phyloP scores from a whole-genome alignment of 1,139 yeast species.

The Blastobotrys illinoisensis region DNA sequence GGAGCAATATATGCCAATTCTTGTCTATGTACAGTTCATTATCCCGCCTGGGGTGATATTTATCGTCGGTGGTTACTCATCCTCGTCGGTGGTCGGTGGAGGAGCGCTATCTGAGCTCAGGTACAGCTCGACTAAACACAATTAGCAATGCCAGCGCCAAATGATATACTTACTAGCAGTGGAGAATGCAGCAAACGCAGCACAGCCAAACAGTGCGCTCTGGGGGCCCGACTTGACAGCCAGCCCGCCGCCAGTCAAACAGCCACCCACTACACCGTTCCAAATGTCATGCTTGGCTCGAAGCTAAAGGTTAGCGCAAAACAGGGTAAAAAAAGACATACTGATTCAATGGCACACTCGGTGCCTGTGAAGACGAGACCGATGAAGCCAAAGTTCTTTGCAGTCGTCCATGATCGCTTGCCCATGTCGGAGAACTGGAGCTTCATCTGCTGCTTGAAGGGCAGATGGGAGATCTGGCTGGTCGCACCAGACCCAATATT shows the following conservation, averaged over 20 bases:
- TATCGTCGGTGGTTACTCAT: constrained; percentile 42
- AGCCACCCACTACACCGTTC: constrained; percentile 91
- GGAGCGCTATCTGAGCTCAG: constrained; percentile 79
- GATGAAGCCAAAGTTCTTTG: constrained; percentile 90
- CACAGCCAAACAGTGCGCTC: constrained; percentile 88
- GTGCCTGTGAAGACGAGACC: constrained; percentile 94
- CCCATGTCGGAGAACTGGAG: constrained; percentile 92
- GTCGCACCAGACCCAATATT: constrained; percentile 55
- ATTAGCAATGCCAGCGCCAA: too few species aligned
- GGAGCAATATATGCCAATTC: neutral
- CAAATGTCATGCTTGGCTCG: constrained; percentile 91
- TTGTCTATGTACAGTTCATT: neutral
- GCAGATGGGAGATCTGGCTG: constrained; percentile 62
- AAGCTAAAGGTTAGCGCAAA: constrained; percentile 23
- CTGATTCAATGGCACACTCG: constrained; percentile 77
- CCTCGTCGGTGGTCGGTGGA: constrained; percentile 88
- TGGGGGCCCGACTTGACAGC: constrained; percentile 92
- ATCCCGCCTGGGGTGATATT: too few species aligned
- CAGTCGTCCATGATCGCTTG: constrained; percentile 73
- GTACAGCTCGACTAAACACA: constrained; percentile 57
- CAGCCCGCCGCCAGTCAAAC: constrained; percentile 86
- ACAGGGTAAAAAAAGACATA: neutral
- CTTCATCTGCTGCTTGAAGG: constrained; percentile 89
- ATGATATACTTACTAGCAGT: constrained; percentile 61
- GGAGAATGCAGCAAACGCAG: constrained; percentile 95